These are phyloP conservation scores for Candida wancherniae DNA, from an alignment of 805 yeast genomes.

Conservation along the genomic window DNA sequence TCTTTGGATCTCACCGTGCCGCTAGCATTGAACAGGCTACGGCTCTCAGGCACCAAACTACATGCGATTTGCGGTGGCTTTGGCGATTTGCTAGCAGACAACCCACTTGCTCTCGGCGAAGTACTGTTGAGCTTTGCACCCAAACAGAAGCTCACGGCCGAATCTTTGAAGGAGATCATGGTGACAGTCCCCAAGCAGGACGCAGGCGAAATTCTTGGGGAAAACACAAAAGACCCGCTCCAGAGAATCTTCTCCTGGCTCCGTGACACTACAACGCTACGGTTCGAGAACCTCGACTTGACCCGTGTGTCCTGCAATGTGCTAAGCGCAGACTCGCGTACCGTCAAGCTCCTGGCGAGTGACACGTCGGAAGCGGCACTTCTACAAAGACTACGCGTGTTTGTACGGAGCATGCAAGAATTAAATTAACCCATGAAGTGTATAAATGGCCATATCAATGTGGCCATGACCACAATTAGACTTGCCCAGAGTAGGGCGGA, in stretches of 20 bases:
- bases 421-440: slow-evolving; percentile 4
- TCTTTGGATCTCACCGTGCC: slow-evolving; percentile 8
- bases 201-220: slow-evolving; percentile 1
- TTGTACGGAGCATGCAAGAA: background rate
- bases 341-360: too few relatives aligned
- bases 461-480: slow-evolving; percentile 19
- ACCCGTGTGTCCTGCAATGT: slow-evolving; percentile 5
- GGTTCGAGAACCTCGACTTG: slow-evolving; percentile 6
- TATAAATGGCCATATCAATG: slow-evolving; percentile 18
- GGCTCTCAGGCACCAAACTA: slow-evolving; percentile 3
- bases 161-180: slow-evolving; percentile 8
- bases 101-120: slow-evolving; percentile 6
- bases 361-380: too few relatives aligned
- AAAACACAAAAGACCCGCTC: slow-evolving; percentile 2
- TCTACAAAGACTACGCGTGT: too few relatives aligned
- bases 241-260: slow-evolving; percentile 10
- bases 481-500: slow-evolving; percentile 23
- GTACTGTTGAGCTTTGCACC: slow-evolving; percentile 10
- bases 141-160: slow-evolving; percentile 4
- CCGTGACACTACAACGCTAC: slow-evolving; percentile 8
- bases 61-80: slow-evolving; percentile 3
- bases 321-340: too few relatives aligned
- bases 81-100: background rate
- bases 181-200: slow-evolving; percentile 9
- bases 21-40: slow-evolving; percentile 4